Evolutionary conservation across 169 alveolate genomes (phyloP).

Genomic region (Plasmodium fragile): DNA sequence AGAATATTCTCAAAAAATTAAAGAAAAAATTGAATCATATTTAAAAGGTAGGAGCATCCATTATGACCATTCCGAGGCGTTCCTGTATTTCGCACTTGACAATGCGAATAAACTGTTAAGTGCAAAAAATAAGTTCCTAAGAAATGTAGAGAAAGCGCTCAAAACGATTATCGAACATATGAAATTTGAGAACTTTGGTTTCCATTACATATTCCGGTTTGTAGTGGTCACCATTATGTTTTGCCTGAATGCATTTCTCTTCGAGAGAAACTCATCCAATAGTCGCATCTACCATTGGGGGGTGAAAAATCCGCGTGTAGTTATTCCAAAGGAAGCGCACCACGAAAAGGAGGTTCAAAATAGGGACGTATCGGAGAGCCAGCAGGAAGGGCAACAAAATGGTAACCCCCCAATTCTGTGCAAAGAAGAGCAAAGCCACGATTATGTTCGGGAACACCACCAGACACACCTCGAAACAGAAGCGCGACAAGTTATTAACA

Average conservation of each 20-base stretch:
- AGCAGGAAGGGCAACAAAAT: background rate
- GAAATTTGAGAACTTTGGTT: slow-evolving; percentile 36
- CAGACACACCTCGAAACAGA: background rate
- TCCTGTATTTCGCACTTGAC: slow-evolving; percentile 7
- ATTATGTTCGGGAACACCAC: background rate
- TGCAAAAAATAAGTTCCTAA: slow-evolving; percentile 40
- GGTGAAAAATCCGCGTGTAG: background rate
- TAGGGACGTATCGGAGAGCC: background rate
- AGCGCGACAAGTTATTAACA: background rate
- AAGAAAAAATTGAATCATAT: slow-evolving; percentile 39
- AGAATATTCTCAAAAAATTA: slow-evolving; percentile 28
- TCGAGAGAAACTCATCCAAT: slow-evolving; percentile 48
- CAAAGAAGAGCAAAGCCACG: background rate
- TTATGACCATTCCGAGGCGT: slow-evolving; percentile 23
- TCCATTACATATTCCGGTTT: slow-evolving; percentile 28
- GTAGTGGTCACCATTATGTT: slow-evolving; percentile 47
- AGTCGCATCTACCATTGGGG: slow-evolving; percentile 16
- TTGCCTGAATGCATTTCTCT: slow-evolving; percentile 49
- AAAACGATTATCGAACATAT: slow-evolving; percentile 71
- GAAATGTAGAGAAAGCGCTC: slow-evolving; percentile 68
- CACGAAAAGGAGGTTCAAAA: background rate
- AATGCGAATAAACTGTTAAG: slow-evolving; percentile 53
- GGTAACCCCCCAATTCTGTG: background rate
- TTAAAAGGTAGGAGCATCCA: slow-evolving; percentile 9
- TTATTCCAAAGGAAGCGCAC: background rate